Conservation (phyloP, 345 rosid genomes). For the Lumnitzera littorea region DNA sequence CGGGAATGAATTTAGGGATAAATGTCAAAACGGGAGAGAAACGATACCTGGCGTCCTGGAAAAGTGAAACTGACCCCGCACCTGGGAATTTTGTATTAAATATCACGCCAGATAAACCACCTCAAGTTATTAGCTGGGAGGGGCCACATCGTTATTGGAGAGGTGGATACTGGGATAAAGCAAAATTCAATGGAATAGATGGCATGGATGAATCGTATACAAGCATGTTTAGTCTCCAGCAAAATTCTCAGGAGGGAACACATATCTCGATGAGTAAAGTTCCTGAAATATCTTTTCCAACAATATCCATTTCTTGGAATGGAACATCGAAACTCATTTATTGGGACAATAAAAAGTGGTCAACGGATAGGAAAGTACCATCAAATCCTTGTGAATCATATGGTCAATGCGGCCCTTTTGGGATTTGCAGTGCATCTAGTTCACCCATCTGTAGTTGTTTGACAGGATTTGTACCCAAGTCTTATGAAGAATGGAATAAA, state of each 20-base stretch:
- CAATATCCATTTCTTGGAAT: no score
- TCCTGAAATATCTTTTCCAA: background rate
- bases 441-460: slow-evolving; percentile 3
- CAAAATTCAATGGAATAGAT: no score
- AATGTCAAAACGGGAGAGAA: background rate
- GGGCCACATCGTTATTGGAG: slow-evolving; percentile 6
- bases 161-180: background rate
- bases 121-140: slow-evolving; percentile 9
- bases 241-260: no score
- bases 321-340: no score
- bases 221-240: no score
- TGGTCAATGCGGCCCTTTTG: slow-evolving; percentile 3
- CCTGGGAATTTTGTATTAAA: slow-evolving; percentile 5
- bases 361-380: no score
- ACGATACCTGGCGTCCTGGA: slow-evolving; percentile 2
- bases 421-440: background rate
- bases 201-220: no score
- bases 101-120: slow-evolving; percentile 9
- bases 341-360: no score
- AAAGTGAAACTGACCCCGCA: background rate
- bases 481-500: slow-evolving; percentile 1
- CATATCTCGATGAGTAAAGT: background rate
- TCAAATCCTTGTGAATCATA: background rate
- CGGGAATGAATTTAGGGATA: slow-evolving; percentile 1
- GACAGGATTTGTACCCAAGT: slow-evolving; percentile 7